A percentile compares a stretch with the other conserved stretches of the same genome.
phyloP scores from a whole-genome alignment of 2,329 filamentous ascomycete genomes.

The Pseudodiploospora longispora region DNA sequence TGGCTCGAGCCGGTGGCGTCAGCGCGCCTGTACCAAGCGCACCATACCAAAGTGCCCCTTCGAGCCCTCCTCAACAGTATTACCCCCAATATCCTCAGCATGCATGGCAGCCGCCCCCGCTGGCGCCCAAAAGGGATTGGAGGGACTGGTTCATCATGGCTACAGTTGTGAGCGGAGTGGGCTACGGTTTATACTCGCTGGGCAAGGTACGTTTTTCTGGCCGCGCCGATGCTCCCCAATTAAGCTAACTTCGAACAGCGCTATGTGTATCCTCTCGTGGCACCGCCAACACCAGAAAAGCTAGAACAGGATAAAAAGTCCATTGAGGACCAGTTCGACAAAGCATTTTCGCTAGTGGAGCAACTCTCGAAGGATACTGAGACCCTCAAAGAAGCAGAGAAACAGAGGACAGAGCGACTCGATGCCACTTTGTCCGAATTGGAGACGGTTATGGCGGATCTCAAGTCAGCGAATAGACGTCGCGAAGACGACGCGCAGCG shows the following conservation, averaged over 20 bases:
- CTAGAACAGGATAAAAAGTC: slow-evolving; percentile 88
- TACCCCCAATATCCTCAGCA: slow-evolving; percentile 43
- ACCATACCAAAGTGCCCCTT: slow-evolving; percentile 36
- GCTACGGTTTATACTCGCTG: slow-evolving; percentile 81
- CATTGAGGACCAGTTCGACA: slow-evolving; percentile 89
- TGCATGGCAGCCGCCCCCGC: slow-evolving; percentile 50
- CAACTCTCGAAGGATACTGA: slow-evolving; percentile 88
- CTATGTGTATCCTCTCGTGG: slow-evolving; percentile 84
- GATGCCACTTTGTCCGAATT: slow-evolving; percentile 77
- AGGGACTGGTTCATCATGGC: slow-evolving; percentile 99
- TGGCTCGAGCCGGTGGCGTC: slow-evolving; percentile 65
- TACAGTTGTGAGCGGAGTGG: slow-evolving; percentile 81
- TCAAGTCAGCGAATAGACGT: slow-evolving; percentile 73
- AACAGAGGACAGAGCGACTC: slow-evolving; percentile 72
- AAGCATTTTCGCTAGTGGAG: slow-evolving; percentile 83
- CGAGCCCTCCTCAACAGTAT: slow-evolving; percentile 34
- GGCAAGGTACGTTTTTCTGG: slow-evolving; percentile 57
- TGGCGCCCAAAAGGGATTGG: slow-evolving; percentile 79
- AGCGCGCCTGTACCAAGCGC: slow-evolving; percentile 32
- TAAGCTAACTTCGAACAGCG: slow-evolving; percentile 45
- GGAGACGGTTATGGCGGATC: slow-evolving; percentile 69
- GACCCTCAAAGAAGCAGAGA: slow-evolving; percentile 77
- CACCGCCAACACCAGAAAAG: slow-evolving; percentile 87
- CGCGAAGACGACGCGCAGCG: slow-evolving; percentile 83
- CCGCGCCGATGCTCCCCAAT: not conserved